Evolutionary conservation across 2,329 filamentous ascomycete species (phyloP).

Genomic region (Phialocephala sp.): DNA sequence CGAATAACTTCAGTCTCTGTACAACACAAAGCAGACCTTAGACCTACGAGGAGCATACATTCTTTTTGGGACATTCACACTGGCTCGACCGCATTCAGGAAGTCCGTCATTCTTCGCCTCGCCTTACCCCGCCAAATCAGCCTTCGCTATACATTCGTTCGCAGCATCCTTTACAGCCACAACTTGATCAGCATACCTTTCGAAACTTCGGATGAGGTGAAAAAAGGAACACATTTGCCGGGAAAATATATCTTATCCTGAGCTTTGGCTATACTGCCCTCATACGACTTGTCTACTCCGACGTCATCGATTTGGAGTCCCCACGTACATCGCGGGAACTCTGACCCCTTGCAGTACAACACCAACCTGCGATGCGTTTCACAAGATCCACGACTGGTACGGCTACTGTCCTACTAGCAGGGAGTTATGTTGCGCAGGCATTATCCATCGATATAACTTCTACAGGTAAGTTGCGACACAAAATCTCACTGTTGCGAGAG

Average conservation of each 20-base stretch:
- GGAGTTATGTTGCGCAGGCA: conserved; percentile 9
- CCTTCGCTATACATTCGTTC: neutral
- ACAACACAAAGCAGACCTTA: neutral
- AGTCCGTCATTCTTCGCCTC: conserved; percentile 3
- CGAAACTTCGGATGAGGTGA: conserved; percentile 5
- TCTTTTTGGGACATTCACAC: conserved; percentile 1
- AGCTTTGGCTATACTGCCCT: neutral
- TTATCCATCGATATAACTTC: conserved; percentile 36
- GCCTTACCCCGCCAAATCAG: conserved; percentile 1
- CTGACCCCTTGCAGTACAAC: conserved; percentile 6
- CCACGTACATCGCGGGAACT: conserved; percentile 1
- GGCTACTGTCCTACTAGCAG: neutral
- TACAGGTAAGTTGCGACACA: conserved; percentile 27
- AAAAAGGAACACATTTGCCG: neutral
- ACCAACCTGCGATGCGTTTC: neutral
- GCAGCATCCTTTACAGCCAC: neutral
- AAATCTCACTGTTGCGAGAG: neutral
- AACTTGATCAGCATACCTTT: neutral
- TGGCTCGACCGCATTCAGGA: neutral
- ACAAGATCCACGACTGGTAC: neutral
- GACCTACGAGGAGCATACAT: neutral
- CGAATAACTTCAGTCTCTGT: neutral
- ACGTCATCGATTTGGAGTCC: conserved; percentile 10
- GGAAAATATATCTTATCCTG: conserved; percentile 9
- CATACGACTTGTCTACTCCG: neutral